Percentiles rank a stretch among this genome's conserved stretches.
Conservation (phyloP, 495 filamentous ascomycete genomes). For the Choiromyces venosus region DNA sequence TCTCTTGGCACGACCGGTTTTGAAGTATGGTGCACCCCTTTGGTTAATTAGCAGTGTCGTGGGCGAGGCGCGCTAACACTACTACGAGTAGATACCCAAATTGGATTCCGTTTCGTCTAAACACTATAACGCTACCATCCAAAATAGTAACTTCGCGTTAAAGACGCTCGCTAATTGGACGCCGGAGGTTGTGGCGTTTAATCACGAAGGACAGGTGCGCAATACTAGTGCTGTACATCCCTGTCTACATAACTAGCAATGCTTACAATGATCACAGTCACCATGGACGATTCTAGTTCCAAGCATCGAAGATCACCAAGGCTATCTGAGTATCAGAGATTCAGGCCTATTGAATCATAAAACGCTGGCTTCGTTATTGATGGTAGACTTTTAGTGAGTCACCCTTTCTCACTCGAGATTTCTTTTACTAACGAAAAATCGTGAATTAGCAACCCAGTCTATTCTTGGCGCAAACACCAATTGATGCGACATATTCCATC, state of each 20-base stretch:
- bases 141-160: slow-evolving; percentile 1
- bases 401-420: neutral
- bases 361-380: slow-evolving; percentile 11
- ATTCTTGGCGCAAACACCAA: slow-evolving; percentile 7
- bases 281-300: slow-evolving; percentile 20
- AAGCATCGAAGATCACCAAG: slow-evolving; percentile 12
- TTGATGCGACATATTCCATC: slow-evolving; percentile 13
- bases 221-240: neutral
- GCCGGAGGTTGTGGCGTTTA: slow-evolving; percentile 1
- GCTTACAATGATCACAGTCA: slow-evolving; percentile 3
- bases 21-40: neutral
- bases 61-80: neutral
- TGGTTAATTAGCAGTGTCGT: neutral
- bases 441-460: slow-evolving; percentile 15
- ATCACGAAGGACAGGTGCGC: slow-evolving; percentile 18
- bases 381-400: slow-evolving; percentile 18
- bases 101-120: neutral
- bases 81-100: slow-evolving; percentile 2
- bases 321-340: slow-evolving; percentile 1
- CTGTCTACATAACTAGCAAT: slow-evolving; percentile 1
- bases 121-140: slow-evolving; percentile 7
- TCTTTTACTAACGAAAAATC: neutral
- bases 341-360: neutral
- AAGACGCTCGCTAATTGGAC: slow-evolving; percentile 8
- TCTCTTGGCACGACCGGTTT: slow-evolving; percentile 5